Percentiles rank a stretch among this genome's conserved stretches.
Evolutionary conservation across 2,329 filamentous ascomycete species (phyloP).

Genomic region (Colletotrichum lentis): DNA sequence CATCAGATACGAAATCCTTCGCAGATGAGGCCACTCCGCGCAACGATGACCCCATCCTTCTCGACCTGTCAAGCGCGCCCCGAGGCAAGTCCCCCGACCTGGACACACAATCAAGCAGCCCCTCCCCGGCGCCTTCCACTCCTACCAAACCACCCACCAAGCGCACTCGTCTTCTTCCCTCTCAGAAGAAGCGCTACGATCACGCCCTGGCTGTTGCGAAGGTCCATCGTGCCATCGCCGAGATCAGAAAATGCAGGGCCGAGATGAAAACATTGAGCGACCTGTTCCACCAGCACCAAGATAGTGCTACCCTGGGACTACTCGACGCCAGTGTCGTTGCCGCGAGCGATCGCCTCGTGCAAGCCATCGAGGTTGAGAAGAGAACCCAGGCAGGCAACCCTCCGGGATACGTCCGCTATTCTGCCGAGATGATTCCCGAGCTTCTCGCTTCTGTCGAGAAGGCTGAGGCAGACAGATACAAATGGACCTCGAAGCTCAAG

Average conservation of each 20-base stretch:
- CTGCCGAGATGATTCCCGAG: not conserved
- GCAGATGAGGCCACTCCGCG: not conserved
- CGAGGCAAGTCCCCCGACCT: not conserved
- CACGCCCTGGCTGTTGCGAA: not conserved
- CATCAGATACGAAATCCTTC: not conserved
- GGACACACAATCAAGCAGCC: not conserved
- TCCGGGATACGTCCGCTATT: not conserved
- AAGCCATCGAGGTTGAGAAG: slow-evolving; percentile 1
- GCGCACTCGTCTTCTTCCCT: not conserved
- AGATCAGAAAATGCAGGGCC: not conserved
- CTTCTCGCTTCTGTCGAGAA: slow-evolving; percentile 3
- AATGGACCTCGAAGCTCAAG: not conserved
- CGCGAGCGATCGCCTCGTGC: not conserved
- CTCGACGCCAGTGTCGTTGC: slow-evolving; percentile 10
- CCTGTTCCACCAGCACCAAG: not conserved
- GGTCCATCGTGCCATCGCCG: not conserved
- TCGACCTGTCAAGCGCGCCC: not conserved
- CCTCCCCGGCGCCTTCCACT: not conserved
- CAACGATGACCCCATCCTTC: not conserved
- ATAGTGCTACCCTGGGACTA: not conserved
- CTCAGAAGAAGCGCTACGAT: not conserved
- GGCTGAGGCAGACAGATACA: not conserved
- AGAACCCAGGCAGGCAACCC: not conserved
- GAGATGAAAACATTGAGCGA: not conserved
- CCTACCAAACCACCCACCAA: slow-evolving; percentile 10